These are phyloP conservation scores for Saccharum spontaneum DNA, from an alignment of 176 grass and related monocot species.

Conservation along the genomic window DNA sequence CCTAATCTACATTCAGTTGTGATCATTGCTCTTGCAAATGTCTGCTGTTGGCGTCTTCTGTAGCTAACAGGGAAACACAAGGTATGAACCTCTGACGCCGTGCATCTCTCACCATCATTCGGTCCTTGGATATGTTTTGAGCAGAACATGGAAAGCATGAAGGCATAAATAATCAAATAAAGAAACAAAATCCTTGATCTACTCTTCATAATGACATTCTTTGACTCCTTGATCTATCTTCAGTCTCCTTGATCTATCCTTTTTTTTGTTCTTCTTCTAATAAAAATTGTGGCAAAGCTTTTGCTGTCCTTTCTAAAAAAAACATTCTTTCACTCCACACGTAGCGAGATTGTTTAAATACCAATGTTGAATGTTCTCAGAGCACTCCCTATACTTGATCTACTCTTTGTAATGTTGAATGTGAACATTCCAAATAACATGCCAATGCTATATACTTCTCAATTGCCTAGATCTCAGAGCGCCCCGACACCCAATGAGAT, in stretches of 20 bases:
- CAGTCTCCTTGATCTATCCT: no score
- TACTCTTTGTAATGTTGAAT: neutral
- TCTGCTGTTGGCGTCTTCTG: neutral
- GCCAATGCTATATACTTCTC: no score
- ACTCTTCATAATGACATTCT: no score
- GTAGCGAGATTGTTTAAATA: neutral
- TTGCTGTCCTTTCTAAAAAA: no score
- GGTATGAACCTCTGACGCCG: neutral
- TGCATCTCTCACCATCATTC: neutral
- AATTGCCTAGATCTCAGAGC: no score
- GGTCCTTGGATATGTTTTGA: neutral
- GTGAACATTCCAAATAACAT: neutral
- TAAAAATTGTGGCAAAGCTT: no score
- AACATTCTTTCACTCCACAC: neutral
- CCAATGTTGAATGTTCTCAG: neutral
- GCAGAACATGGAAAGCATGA: slow-evolving; percentile 6
- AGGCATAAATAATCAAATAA: neutral
- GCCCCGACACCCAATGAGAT: no score
- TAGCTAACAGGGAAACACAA: neutral
- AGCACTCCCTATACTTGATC: no score
- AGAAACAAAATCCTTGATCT: neutral
- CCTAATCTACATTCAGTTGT: neutral
- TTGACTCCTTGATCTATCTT: no score
- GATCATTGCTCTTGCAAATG: no score
- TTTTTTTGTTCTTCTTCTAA: no score